These are phyloP conservation scores for Nicotiana knightiana DNA, from an alignment of 257 asterid species.

Conservation along the genomic window DNA sequence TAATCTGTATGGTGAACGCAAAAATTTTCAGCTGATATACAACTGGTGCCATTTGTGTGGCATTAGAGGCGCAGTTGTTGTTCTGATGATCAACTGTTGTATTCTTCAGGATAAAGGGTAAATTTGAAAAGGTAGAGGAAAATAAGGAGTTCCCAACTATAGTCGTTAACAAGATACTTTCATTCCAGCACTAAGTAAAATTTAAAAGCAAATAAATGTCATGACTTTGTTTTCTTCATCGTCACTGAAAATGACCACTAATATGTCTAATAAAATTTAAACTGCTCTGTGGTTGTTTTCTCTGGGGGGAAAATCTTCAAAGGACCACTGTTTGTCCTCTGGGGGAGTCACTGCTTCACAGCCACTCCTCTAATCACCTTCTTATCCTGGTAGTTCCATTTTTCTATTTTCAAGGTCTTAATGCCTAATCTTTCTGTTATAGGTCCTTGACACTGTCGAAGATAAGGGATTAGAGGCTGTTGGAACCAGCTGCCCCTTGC, in stretches of 20 bases:
- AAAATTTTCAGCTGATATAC: neutral
- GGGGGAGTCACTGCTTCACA: too few relatives aligned
- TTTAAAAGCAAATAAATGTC: neutral
- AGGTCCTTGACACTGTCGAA: slow-evolving; percentile 72
- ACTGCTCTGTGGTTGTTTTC: neutral
- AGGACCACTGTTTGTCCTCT: too few relatives aligned
- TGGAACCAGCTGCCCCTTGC: slow-evolving; percentile 67
- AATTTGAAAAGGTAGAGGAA: neutral
- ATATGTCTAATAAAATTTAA: neutral
- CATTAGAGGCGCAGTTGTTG: neutral
- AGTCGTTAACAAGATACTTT: neutral
- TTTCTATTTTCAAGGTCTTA: neutral
- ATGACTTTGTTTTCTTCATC: neutral
- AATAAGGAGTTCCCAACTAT: neutral
- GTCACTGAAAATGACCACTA: neutral
- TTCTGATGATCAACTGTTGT: neutral
- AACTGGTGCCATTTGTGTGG: neutral
- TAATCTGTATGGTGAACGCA: neutral
- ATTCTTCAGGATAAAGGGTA: neutral
- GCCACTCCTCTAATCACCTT: neutral
- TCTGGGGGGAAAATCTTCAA: too few relatives aligned
- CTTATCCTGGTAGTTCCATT: neutral
- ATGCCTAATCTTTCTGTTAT: slow-evolving; percentile 17
- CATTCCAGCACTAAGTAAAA: neutral
- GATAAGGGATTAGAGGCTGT: slow-evolving; percentile 84